Conservation (phyloP, 371 early-diverging fungal species). For the Mucor mucedo region DNA sequence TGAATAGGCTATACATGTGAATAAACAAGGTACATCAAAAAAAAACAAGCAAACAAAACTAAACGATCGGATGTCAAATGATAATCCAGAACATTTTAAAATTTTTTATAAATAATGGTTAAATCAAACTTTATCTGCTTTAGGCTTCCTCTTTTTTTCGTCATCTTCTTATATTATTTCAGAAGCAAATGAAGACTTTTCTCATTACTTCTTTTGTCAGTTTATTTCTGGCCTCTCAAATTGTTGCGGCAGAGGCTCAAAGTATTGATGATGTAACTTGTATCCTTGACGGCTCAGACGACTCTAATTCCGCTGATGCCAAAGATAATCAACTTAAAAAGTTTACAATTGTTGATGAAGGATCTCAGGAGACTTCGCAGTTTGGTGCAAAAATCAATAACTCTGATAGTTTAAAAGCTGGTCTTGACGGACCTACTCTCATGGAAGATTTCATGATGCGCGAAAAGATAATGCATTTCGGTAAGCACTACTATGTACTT, state of each 20-base stretch:
- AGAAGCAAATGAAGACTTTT: slow-evolving; percentile 8
- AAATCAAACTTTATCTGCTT: no score
- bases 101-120: no score
- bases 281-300: neutral
- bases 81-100: no score
- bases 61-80: no score
- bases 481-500: slow-evolving; percentile 19
- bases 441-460: slow-evolving; percentile 56
- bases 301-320: neutral
- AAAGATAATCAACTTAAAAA: slow-evolving; percentile 19
- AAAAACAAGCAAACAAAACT: no score
- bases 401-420: slow-evolving; percentile 43
- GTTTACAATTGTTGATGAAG: slow-evolving; percentile 23
- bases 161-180: neutral
- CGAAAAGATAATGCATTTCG: slow-evolving; percentile 63
- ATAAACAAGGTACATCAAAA: no score
- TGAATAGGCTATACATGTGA: no score
- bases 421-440: slow-evolving; percentile 52
- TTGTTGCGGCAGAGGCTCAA: slow-evolving; percentile 8
- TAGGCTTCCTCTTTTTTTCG: no score
- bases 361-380: slow-evolving; percentile 31
- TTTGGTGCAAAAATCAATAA: slow-evolving; percentile 36
- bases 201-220: slow-evolving; percentile 15
- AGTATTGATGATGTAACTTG: slow-evolving; percentile 3
- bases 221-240: slow-evolving; percentile 11